Base-by-base conservation (phyloP, 2,329 filamentous ascomycete species). In the Fusarium musae region DNA sequence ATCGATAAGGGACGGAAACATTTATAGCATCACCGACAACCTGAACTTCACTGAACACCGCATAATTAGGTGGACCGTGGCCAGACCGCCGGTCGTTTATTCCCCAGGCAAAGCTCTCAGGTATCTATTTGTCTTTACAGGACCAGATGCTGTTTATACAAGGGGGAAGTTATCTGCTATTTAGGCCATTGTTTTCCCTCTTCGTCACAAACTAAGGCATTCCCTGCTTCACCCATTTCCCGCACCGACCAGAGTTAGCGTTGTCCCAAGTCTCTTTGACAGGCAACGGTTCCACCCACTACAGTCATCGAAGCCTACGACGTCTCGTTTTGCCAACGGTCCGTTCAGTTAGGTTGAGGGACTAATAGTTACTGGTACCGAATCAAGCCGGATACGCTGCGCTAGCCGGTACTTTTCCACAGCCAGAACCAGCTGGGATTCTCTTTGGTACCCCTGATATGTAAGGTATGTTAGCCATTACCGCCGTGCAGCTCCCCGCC, bases 271-370 rank as follows among this genome's bases (percentile, higher is more conserved):
- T 67, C 56, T 69, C 63, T 63, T 54, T 76, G 75, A 77, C 75
- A 77, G 73, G 54, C 75, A 75, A 76, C 71, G 71, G 75, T 73
- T 70, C 75, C 75, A 77, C 74, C 42, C 67, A 72, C 61, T 59
- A 70, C 47, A 54, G 67, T 57, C 61, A 63, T 50, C 46, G 42
- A 73, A 72, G 67, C 66, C 75, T 68, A 63, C 63, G 60, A 57
- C 52, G 62, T 70, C 62, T 76, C 59, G 62, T 39, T 76, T 65
- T 68, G 72, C 53, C 32, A 75, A 69, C 62, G 66, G 72, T 67
- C 74, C 59, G 46, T 54, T 57, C 53, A 59, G 54, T 23, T 60
- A 65, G 62, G 64, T 63, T 63, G 60, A 68, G 54, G 56, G 26
- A 49, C 50, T 37, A 39, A 28, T 39, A 53, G 28, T 16, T 53